Percentiles rank a stretch among this genome's conserved stretches.
Conservation (phyloP, 306 rosid species). For the Cicer yamashitae region DNA sequence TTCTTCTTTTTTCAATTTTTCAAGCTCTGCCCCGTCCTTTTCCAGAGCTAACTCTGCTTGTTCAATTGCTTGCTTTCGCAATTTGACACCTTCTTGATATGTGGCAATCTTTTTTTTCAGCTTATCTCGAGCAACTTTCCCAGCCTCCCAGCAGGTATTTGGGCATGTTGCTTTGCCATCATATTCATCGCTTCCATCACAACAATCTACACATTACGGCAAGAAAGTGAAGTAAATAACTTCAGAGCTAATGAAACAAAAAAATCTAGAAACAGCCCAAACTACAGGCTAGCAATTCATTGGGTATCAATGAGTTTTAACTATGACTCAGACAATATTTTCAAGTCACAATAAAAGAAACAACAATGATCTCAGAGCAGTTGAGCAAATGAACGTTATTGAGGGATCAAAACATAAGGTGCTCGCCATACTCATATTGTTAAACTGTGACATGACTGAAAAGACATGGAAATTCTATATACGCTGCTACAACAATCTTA, state of each 20-base stretch:
- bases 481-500: background rate
- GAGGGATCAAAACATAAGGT: slow-evolving; percentile 15
- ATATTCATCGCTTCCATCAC: slow-evolving; percentile 97
- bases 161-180: slow-evolving; percentile 74
- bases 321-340: background rate
- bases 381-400: slow-evolving; percentile 19
- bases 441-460: background rate
- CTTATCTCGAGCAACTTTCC: slow-evolving; percentile 85
- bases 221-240: slow-evolving; percentile 40
- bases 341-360: background rate
- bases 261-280: slow-evolving; percentile 34
- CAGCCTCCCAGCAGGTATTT: slow-evolving; percentile 98
- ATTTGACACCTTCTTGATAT: slow-evolving; percentile 71
- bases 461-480: slow-evolving; percentile 9
- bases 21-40: slow-evolving; percentile 75
- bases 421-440: slow-evolving; percentile 12
- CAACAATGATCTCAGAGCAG: background rate
- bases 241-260: slow-evolving; percentile 30
- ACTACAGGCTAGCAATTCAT: slow-evolving; percentile 13
- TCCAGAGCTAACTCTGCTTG: slow-evolving; percentile 65
- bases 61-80: slow-evolving; percentile 73
- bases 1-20: slow-evolving; percentile 75
- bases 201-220: slow-evolving; percentile 71
- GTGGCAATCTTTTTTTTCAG: slow-evolving; percentile 76
- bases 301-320: slow-evolving; percentile 17